Evolutionary conservation across 306 rosid species (phyloP).

Genomic region (Morella rubra): DNA sequence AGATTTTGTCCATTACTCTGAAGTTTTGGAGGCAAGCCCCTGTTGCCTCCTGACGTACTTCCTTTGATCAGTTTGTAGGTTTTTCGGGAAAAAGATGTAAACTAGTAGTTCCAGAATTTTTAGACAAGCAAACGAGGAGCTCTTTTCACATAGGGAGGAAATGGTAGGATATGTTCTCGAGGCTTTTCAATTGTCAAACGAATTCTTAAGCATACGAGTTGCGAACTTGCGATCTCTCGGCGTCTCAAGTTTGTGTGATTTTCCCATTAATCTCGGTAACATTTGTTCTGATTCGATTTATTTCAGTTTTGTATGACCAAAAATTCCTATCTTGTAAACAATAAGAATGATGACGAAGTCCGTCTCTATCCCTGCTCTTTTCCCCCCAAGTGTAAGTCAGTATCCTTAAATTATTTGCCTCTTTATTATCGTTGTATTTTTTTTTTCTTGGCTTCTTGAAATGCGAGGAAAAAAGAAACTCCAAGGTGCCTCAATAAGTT

Average conservation of each 20-base stretch:
- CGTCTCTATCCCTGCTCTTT: background rate
- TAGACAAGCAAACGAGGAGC: slow-evolving; percentile 31
- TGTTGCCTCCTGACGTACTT: slow-evolving; percentile 34
- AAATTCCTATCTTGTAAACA: background rate
- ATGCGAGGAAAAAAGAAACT: background rate
- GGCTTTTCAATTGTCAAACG: slow-evolving; percentile 28
- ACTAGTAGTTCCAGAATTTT: slow-evolving; percentile 41
- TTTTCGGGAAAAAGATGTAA: slow-evolving; percentile 35
- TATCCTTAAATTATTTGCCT: too few relatives aligned
- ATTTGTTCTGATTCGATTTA: slow-evolving; percentile 19
- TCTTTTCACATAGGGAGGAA: slow-evolving; percentile 27
- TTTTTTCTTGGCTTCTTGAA: background rate
- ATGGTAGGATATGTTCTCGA: slow-evolving; percentile 20
- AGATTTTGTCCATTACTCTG: slow-evolving; percentile 10
- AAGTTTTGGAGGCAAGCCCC: slow-evolving; percentile 41
- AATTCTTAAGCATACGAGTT: slow-evolving; percentile 34
- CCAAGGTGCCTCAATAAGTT: too few relatives aligned
- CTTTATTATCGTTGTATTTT: too few relatives aligned
- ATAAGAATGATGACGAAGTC: background rate
- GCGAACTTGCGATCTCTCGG: slow-evolving; percentile 21
- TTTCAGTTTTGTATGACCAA: slow-evolving; percentile 12
- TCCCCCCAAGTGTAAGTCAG: too few relatives aligned
- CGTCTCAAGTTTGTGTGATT: slow-evolving; percentile 3
- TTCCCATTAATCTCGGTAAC: slow-evolving; percentile 12
- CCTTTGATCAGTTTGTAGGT: slow-evolving; percentile 18